Conservation (phyloP, 371 early-diverging fungal species). For the Syncephalastrum contaminatum region DNA sequence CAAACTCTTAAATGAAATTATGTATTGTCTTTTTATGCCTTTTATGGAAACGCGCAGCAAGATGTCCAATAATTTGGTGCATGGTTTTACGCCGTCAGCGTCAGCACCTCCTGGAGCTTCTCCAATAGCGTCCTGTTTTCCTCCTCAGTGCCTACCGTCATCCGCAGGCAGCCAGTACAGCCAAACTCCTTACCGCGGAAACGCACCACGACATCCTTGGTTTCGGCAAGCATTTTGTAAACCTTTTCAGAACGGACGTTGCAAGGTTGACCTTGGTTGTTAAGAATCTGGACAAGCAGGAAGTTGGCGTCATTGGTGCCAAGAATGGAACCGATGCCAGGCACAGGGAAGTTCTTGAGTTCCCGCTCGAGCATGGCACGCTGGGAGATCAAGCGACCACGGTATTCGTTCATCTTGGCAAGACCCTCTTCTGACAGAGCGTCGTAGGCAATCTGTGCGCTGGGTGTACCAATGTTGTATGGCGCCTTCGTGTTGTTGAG, state of each 20-base stretch:
- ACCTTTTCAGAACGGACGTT: slow-evolving; percentile 73
- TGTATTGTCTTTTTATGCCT: too few species aligned
- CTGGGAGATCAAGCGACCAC: slow-evolving; percentile 57
- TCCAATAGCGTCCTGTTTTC: slow-evolving; percentile 68
- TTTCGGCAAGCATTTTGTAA: slow-evolving; percentile 84
- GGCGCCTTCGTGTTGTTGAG: slow-evolving; percentile 98
- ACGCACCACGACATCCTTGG: slow-evolving; percentile 85
- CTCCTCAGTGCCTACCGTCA: slow-evolving; percentile 88
- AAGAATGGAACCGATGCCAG: slow-evolving; percentile 66
- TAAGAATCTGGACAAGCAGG: slow-evolving; percentile 79
- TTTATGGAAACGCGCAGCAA: too few species aligned
- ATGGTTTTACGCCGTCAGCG: slow-evolving; percentile 6
- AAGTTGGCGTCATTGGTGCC: slow-evolving; percentile 96
- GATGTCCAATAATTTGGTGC: too few species aligned
- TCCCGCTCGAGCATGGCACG: slow-evolving; percentile 61
- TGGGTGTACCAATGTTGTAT: slow-evolving; percentile 92
- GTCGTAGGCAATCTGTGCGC: slow-evolving; percentile 73
- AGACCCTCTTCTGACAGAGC: slow-evolving; percentile 79
- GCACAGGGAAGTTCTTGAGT: slow-evolving; percentile 46
- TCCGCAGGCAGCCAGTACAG: slow-evolving; percentile 89
- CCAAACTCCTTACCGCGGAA: slow-evolving; percentile 91
- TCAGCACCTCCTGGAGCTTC: slow-evolving; percentile 47
- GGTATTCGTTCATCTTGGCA: slow-evolving; percentile 63
- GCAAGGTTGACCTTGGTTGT: slow-evolving; percentile 52
- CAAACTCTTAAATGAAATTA: too few species aligned